Evolutionary conservation across 108 stramenopile species (phyloP), one percentile per base, ranked within the genome.

Genomic region (Nannochloropsis oceanica): DNA sequence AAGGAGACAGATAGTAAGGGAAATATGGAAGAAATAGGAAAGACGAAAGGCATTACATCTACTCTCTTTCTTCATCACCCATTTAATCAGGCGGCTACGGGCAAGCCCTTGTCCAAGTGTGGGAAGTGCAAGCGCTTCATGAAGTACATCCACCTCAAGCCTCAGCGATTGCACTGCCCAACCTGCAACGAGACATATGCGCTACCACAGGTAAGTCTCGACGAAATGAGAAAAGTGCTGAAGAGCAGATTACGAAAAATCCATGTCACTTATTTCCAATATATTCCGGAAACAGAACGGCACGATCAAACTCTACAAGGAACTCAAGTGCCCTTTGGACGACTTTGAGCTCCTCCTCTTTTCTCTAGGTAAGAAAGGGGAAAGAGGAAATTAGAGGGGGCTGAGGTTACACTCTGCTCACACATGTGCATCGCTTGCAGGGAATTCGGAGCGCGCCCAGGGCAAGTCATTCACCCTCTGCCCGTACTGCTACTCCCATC

Each of bases 281-380:
- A 5, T 9, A 2, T 3, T 10, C 7, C 59, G n/a, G 5, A n/a
- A 73, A 0, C 2, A 73, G 59, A 26, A 81, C 59, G 86, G 86
- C 79, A 86, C 86, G 10, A 83, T 86, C 79, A 86, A 86, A 44
- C 59, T 83, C 8, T 83, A 44, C 59, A 86, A 79, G 82, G 83
- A 44, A 26, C 27, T 59, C 0, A 59, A 79, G 25, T 86, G 86
- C 43, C 86, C 86, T 18, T 26, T 86, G 22, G 86, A 86, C 43
- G 27, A 59, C 24, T 86, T 84, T 81, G 83, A 86, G 13, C 83
- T 86, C 25, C 82, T 86, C 20, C 25, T 86, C 12, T 86, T 83
- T 43, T 86, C 86, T 14, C 83, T 86, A 10, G 86, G 86, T 26
- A 3, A 73, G 59, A 7, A 73, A 10, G 18, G 0, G 5, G 59